Conservation (phyloP, 2,329 filamentous ascomycete genomes). For the Pseudogymnoascus sp. region DNA sequence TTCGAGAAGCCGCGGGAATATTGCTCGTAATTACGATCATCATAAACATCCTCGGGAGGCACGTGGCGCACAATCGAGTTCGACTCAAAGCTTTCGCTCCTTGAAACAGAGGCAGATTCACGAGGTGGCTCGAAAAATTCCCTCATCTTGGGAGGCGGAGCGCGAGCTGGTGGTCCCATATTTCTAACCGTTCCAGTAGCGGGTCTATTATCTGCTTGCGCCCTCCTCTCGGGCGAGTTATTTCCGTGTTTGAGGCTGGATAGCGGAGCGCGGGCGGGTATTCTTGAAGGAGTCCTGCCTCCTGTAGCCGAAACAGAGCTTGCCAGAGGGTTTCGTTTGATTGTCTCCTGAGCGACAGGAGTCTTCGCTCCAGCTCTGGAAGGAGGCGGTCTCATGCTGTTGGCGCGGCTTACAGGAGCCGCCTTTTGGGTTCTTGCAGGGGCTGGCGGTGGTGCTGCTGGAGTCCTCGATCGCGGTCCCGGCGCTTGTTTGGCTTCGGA, state of each 20-base stretch:
- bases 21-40: slow-evolving; percentile 45
- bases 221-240: slow-evolving; percentile 70
- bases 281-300: slow-evolving; percentile 53
- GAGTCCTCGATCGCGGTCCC: slow-evolving; percentile 66
- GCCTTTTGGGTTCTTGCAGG: slow-evolving; percentile 25
- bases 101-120: slow-evolving; percentile 40
- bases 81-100: slow-evolving; percentile 38
- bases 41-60: slow-evolving; percentile 77
- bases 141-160: slow-evolving; percentile 87
- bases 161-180: slow-evolving; percentile 47
- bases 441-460: slow-evolving; percentile 49
- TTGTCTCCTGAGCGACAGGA: slow-evolving; percentile 36
- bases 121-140: slow-evolving; percentile 56
- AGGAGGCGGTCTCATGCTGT: slow-evolving; percentile 23
- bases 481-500: slow-evolving; percentile 49
- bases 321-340: slow-evolving; percentile 22
- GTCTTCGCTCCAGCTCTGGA: slow-evolving; percentile 38
- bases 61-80: slow-evolving; percentile 49
- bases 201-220: slow-evolving; percentile 18
- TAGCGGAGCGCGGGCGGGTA: slow-evolving; percentile 61
- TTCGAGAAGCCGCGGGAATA: slow-evolving; percentile 21
- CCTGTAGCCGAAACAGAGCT: slow-evolving; percentile 21
- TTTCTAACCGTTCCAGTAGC: slow-evolving; percentile 29
- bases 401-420: slow-evolving; percentile 22
- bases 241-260: slow-evolving; percentile 60